Evolutionary conservation across 139 green algal genomes (phyloP), one percentile per base, ranked within the genome.

Genomic region (Gonium pectorale): DNA sequence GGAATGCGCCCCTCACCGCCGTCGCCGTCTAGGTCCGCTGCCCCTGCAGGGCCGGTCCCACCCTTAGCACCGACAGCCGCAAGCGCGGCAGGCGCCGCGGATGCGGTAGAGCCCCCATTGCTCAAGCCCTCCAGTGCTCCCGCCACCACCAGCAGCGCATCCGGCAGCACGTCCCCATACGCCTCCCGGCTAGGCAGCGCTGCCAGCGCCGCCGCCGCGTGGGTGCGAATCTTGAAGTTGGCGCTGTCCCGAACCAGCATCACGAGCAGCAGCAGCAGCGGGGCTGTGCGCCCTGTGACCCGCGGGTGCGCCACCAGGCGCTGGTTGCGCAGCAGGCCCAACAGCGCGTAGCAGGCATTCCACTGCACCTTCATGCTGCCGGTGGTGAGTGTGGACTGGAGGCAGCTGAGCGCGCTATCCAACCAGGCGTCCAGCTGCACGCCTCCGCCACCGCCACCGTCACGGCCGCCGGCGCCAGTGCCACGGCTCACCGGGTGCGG

Each of bases 151-250:
- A 87, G 38, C n/a, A 94, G 49, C 26, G 83, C 86, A 49, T 93
- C 91, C 5, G 73, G 37, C 62, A 87, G 90, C 2, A 84, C 60
- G 59, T 90, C 81, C 5, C 80, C 89, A 69, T 92, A 94, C 35
- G 66, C 29, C 9, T 44, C 31, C 2, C 88, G 68, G 29, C 27
- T 46, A 0, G 26, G 29, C n/a, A 89, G 59, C 33, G 89, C 87
- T n/a, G 63, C 84, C n/a, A 96, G 81, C 3, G 91, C 91, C 4
- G 88, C 86, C 5, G 92, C 89, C 6, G 93, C 93, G 69, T 94
- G 92, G 26, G 86, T 93, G 46, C 91, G 89, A 51, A 95, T 92
- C 83, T 96, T 96, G 81, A 91, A 95, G 73, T 96, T 96, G 44
- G 44, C 69, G 77, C 81, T 90, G 77, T 94, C 92, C 1, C 91